Conservation (phyloP, 495 filamentous ascomycete genomes). For the Platismatia glauca region DNA sequence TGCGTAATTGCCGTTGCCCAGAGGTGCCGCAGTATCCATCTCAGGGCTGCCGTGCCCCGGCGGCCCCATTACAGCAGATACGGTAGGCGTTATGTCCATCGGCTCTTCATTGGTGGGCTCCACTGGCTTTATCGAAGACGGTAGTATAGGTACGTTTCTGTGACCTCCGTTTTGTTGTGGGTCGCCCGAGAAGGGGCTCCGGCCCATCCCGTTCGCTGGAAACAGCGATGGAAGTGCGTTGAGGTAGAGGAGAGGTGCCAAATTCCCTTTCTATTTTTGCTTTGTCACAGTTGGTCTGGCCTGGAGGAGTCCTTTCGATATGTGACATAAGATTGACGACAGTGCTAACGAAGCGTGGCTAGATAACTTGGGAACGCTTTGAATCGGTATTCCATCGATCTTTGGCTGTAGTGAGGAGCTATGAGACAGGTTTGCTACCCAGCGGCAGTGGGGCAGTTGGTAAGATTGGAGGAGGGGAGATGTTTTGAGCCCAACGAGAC, state of each 20-base stretch:
- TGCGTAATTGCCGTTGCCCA: slow-evolving; percentile 25
- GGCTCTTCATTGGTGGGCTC: slow-evolving; percentile 35
- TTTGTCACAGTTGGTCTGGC: not conserved
- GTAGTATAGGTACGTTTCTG: slow-evolving; percentile 35
- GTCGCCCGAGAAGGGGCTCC: slow-evolving; percentile 21
- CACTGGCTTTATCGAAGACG: slow-evolving; percentile 30
- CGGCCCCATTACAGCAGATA: slow-evolving; percentile 33
- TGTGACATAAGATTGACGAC: not conserved
- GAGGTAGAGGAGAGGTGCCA: not conserved
- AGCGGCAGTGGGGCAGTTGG: not conserved
- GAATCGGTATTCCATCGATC: not conserved
- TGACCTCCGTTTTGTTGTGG: slow-evolving; percentile 19
- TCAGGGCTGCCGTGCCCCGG: slow-evolving; percentile 41
- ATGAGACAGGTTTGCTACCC: not conserved
- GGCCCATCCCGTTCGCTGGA: slow-evolving; percentile 15
- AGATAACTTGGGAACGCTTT: not conserved
- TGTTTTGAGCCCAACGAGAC: not conserved
- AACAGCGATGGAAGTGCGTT: not conserved
- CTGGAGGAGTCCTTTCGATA: not conserved
- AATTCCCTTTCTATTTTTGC: not conserved
- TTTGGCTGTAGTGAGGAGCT: not conserved
- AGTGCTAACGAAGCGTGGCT: not conserved
- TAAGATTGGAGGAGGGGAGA: not conserved
- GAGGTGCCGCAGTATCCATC: slow-evolving; percentile 32
- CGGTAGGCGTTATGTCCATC: slow-evolving; percentile 44